These are phyloP conservation scores for Cryomyces minteri DNA, from an alignment of 495 filamentous ascomycete species.

Conservation along the genomic window DNA sequence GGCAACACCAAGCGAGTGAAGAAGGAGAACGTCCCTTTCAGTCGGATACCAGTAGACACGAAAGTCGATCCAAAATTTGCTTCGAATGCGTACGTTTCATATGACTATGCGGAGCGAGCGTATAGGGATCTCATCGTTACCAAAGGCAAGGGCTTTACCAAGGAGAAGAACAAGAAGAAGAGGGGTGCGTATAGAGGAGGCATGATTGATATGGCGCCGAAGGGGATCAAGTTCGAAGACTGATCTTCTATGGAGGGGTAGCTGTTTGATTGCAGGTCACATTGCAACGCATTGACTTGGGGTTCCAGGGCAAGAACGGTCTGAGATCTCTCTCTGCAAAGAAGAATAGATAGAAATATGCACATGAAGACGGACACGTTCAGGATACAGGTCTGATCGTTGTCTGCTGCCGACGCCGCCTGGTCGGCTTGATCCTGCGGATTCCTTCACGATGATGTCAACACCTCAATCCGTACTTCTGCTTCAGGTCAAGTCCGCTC, in stretches of 20 bases:
- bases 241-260: neutral
- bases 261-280: too few relatives aligned
- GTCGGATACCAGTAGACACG: constrained; percentile 38
- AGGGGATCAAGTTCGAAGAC: constrained; percentile 18
- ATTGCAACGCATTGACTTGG: too few relatives aligned
- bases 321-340: too few relatives aligned
- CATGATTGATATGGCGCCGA: constrained; percentile 44
- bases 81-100: constrained; percentile 56
- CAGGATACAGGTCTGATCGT: too few relatives aligned
- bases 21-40: constrained; percentile 42
- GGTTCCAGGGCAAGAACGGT: too few relatives aligned
- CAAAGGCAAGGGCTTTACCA: constrained; percentile 93
- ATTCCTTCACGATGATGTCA: too few relatives aligned
- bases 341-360: too few relatives aligned
- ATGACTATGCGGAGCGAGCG: constrained; percentile 79
- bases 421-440: too few relatives aligned
- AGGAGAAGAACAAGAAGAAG: constrained; percentile 99
- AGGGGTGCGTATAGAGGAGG: constrained; percentile 76
- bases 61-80: constrained; percentile 40
- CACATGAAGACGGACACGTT: too few relatives aligned
- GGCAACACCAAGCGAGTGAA: constrained; percentile 16
- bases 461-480: too few relatives aligned
- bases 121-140: constrained; percentile 76
- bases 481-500: too few relatives aligned
- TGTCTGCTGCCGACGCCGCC: too few relatives aligned